Conservation (phyloP, 129 eudicot genomes). For the Artemisia tridentata region DNA sequence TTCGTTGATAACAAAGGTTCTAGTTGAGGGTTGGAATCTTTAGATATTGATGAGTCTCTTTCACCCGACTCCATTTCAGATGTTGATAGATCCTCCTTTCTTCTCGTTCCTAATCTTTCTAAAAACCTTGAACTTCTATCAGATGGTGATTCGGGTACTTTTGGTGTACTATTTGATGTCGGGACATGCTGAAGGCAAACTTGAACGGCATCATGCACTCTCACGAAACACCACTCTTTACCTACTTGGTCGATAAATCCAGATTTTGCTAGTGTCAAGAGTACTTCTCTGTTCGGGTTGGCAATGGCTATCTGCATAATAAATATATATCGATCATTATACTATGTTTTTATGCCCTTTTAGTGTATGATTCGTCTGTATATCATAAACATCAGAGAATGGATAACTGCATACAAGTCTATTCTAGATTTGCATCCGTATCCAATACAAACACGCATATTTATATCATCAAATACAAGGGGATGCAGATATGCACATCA, state of each 20-base stretch:
- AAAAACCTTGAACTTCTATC: conserved; percentile 43
- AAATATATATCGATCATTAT: background rate
- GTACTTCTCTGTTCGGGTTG: conserved; percentile 83
- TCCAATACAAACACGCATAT: no score
- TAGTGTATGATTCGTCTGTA: no score
- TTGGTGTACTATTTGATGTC: conserved; percentile 39
- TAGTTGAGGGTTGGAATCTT: conserved; percentile 39
- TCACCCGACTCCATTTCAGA: conserved; percentile 63
- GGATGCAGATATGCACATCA: no score
- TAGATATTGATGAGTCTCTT: conserved; percentile 26
- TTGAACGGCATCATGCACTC: conserved; percentile 96
- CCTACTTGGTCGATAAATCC: conserved; percentile 85
- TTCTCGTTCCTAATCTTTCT: conserved; percentile 45
- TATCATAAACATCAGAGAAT: no score
- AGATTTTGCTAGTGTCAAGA: conserved; percentile 65
- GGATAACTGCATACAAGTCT: no score
- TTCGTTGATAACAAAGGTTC: conserved; percentile 67
- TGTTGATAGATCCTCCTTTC: conserved; percentile 41
- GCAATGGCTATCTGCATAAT: conserved; percentile 73
- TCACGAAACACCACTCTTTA: conserved; percentile 91
- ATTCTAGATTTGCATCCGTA: no score
- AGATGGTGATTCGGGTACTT: conserved; percentile 32
- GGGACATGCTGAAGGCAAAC: conserved; percentile 82
- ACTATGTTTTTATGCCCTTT: background rate
- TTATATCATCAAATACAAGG: no score